A percentile compares a stretch with the other conserved stretches of the same genome.
Evolutionary conservation across 2,329 filamentous ascomycete genomes (phyloP).

Genomic region (Ophidiomyces ophidiicola): DNA sequence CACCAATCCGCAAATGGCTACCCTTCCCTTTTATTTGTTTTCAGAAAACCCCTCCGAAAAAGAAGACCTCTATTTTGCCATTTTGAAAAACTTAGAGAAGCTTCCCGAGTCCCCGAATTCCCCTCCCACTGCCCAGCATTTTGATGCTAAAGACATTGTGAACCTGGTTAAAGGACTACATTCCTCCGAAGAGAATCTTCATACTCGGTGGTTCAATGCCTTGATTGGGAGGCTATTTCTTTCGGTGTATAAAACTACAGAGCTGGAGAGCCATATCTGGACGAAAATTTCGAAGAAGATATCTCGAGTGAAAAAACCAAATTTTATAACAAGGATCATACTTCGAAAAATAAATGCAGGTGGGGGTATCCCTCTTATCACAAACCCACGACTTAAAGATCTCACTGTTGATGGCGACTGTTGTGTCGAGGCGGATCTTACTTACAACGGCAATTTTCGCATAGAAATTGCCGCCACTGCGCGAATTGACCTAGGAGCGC

Average conservation of each 20-base stretch:
- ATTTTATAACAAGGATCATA: constrained; percentile 74
- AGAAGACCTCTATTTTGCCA: constrained; percentile 93
- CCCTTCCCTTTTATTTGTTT: constrained; percentile 86
- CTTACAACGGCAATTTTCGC: constrained; percentile 78
- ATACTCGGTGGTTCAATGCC: constrained; percentile 89
- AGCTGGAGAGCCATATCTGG: constrained; percentile 66
- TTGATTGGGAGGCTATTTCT: constrained; percentile 80
- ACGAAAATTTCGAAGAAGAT: constrained; percentile 94
- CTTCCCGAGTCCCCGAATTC: constrained; percentile 44
- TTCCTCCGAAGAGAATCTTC: constrained; percentile 77
- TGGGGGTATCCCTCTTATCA: constrained; percentile 74
- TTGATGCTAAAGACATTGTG: constrained; percentile 77
- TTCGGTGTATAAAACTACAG: constrained; percentile 69
- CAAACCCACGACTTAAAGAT: constrained; percentile 76
- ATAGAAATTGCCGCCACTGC: constrained; percentile 87
- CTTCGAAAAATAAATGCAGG: constrained; percentile 76
- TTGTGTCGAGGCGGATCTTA: constrained; percentile 72
- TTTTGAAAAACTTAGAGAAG: constrained; percentile 72
- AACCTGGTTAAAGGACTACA: constrained; percentile 81
- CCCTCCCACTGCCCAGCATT: constrained; percentile 59
- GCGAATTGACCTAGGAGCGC: constrained; percentile 74
- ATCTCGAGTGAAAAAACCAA: constrained; percentile 78
- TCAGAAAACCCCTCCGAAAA: constrained; percentile 93
- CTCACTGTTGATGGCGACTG: constrained; percentile 85
- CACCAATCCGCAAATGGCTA: constrained; percentile 35